Conservation (phyloP, 2,329 filamentous ascomycete genomes). For the Pseudogymnoascus sp. region DNA sequence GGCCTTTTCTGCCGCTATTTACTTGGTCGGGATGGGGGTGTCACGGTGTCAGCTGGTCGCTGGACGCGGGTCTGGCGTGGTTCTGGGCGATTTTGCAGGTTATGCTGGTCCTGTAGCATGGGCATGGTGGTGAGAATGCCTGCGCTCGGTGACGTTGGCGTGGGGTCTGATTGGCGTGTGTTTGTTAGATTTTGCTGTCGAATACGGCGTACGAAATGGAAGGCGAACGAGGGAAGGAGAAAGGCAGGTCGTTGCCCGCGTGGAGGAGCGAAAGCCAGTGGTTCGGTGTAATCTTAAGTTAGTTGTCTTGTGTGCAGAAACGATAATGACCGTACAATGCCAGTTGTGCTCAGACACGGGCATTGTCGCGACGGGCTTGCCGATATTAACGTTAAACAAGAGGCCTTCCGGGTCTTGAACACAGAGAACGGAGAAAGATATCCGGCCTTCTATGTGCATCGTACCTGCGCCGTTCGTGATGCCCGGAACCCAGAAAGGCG, state of each 20-base stretch:
- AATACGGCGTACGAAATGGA: not conserved
- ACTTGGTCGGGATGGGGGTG: constrained; percentile 3
- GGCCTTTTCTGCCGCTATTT: not conserved
- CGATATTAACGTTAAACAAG: not conserved
- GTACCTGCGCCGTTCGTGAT: not conserved
- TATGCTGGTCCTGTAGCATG: not conserved
- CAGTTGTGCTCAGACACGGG: not conserved
- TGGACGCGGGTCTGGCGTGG: not conserved
- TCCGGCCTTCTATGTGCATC: not conserved
- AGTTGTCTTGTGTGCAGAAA: not conserved
- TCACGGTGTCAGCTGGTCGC: constrained; percentile 1
- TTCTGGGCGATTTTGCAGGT: not conserved
- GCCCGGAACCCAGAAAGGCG: not conserved
- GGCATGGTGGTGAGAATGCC: not conserved
- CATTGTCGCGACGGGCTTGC: not conserved
- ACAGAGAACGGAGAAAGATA: not conserved
- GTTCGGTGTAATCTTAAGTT: constrained; percentile 5
- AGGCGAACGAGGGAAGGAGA: not conserved
- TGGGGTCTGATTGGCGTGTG: not conserved
- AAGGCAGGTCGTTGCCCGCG: not conserved
- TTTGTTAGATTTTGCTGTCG: not conserved
- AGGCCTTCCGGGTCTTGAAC: not conserved
- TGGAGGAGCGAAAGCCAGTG: constrained; percentile 2
- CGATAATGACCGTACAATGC: not conserved
- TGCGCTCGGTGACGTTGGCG: not conserved